Percentiles rank a stretch among this genome's conserved stretches.
These are phyloP conservation scores for Xylariaceae sp. DNA, from an alignment of 2,329 filamentous ascomycete genomes.

Conservation along the genomic window DNA sequence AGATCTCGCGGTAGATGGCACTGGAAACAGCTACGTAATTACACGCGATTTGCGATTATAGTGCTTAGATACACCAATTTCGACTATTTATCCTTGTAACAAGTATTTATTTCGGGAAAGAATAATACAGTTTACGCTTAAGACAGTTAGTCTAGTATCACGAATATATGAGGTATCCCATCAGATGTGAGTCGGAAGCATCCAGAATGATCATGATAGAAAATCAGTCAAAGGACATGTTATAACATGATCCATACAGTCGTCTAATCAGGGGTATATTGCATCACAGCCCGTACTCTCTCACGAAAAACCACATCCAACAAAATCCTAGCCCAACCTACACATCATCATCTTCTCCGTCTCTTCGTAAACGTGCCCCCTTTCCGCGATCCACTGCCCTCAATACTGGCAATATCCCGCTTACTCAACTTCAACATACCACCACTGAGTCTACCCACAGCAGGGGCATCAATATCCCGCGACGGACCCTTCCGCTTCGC, in stretches of 20 bases:
- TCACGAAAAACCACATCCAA: background rate
- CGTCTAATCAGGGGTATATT: background rate
- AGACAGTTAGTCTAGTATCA: too few species aligned
- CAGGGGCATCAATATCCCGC: conserved; percentile 60
- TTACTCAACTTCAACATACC: conserved; percentile 70
- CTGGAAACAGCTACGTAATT: background rate
- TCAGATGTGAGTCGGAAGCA: too few species aligned
- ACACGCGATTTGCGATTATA: background rate
- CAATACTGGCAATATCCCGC: conserved; percentile 55
- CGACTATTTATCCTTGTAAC: too few species aligned
- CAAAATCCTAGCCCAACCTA: background rate
- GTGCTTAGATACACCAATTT: too few species aligned
- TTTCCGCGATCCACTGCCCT: conserved; percentile 21
- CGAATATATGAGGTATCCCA: too few species aligned
- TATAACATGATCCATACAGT: too few species aligned
- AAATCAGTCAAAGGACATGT: too few species aligned
- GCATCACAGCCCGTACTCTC: background rate
- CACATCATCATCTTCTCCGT: conserved; percentile 25
- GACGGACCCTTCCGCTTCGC: conserved; percentile 39
- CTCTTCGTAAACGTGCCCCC: conserved; percentile 21
- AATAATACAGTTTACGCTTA: too few species aligned
- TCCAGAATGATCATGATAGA: too few species aligned
- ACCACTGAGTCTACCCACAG: conserved; percentile 72
- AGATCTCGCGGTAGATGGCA: background rate
- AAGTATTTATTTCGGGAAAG: too few species aligned